Conservation (phyloP, 371 early-diverging fungal genomes). For the Apophysomyces variabilis region DNA sequence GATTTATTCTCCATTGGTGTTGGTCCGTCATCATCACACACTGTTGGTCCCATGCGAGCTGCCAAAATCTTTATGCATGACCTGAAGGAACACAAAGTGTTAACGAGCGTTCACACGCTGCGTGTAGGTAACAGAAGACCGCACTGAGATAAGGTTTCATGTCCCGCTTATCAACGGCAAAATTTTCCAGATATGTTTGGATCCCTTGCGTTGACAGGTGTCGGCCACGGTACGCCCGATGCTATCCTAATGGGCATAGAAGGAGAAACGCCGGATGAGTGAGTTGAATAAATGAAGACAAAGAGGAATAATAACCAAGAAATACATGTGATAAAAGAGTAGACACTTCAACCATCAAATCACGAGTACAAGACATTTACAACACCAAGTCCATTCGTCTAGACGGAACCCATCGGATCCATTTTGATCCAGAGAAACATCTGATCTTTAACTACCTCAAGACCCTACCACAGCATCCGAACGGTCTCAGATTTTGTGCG, state of each 20-base stretch:
- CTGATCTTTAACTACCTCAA: constrained; percentile 87
- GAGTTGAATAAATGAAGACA: background rate
- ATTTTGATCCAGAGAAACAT: constrained; percentile 83
- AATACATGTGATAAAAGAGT: constrained; percentile 53
- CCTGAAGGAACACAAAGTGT: constrained; percentile 71
- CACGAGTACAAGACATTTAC: constrained; percentile 77
- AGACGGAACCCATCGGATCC: constrained; percentile 77
- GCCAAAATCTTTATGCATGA: constrained; percentile 93
- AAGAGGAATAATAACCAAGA: background rate
- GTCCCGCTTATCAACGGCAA: constrained; percentile 1
- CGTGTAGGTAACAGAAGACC: constrained; percentile 60
- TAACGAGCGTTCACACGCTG: constrained; percentile 70
- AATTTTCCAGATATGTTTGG: constrained; percentile 81
- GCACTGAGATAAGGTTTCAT: background rate
- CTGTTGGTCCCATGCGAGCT: constrained; percentile 96
- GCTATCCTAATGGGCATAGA: constrained; percentile 91
- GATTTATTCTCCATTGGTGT: constrained; percentile 96
- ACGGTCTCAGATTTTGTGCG: constrained; percentile 93
- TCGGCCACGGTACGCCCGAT: constrained; percentile 93
- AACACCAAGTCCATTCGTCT: constrained; percentile 71
- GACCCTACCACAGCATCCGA: constrained; percentile 92
- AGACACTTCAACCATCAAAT: constrained; percentile 78
- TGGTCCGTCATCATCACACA: constrained; percentile 92
- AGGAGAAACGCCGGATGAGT: constrained; percentile 65
- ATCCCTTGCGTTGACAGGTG: constrained; percentile 92